A percentile compares a stretch with the other conserved stretches of the same genome.
Conservation (phyloP, 208 protist species). For the Trypanosomatidae sp. region DNA sequence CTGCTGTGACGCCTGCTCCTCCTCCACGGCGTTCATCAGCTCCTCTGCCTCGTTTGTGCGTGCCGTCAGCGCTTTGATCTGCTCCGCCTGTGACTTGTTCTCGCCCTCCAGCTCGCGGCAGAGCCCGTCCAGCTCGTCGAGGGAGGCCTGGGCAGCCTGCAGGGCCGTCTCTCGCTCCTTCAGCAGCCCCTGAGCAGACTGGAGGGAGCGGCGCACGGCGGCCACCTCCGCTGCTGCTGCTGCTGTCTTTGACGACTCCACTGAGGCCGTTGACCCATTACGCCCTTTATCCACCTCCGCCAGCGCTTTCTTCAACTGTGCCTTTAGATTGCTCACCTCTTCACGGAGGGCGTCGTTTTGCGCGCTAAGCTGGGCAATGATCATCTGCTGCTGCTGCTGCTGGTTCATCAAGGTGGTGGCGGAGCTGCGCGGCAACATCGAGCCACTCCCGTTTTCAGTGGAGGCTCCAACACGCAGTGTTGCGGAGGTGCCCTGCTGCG, state of each 20-base stretch:
- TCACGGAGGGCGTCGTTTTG: slow-evolving; percentile 53
- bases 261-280: too few species aligned
- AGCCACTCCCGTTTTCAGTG: too few species aligned
- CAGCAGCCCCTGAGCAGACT: slow-evolving; percentile 27
- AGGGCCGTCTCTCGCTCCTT: slow-evolving; percentile 42
- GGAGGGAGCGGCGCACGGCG: slow-evolving; percentile 16
- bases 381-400: slow-evolving; percentile 46
- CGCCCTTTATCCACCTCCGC: too few species aligned
- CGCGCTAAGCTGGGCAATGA: slow-evolving; percentile 59
- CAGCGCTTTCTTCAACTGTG: slow-evolving; percentile 28
- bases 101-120: slow-evolving; percentile 70
- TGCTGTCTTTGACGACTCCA: too few species aligned
- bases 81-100: slow-evolving; percentile 31
- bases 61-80: slow-evolving; percentile 38
- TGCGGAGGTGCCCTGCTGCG: too few species aligned
- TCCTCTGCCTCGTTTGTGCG: slow-evolving; percentile 39
- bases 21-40: slow-evolving; percentile 40
- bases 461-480: too few species aligned
- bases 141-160: slow-evolving; percentile 34
- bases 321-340: slow-evolving; percentile 23
- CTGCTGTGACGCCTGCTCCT: slow-evolving; percentile 24
- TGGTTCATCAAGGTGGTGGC: slow-evolving; percentile 26
- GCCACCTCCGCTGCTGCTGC: too few species aligned
- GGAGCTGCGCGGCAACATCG: too few species aligned
- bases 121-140: slow-evolving; percentile 62